Base-by-base conservation (phyloP, 176 grass and related monocot species). In the Oropetium thomaeum region DNA sequence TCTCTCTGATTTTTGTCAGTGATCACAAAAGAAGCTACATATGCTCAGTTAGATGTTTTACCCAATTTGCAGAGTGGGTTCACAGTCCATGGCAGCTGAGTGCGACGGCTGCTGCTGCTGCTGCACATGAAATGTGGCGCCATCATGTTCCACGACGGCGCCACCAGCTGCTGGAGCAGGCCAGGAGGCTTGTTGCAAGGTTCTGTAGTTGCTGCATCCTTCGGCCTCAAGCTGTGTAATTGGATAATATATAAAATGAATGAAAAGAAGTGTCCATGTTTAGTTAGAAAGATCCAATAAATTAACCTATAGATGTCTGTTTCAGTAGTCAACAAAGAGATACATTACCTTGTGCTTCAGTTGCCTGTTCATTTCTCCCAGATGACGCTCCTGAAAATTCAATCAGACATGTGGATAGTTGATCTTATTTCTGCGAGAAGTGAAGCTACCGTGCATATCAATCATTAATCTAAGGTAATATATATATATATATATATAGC, bases 301-400 rank as follows among this genome's bases (percentile, higher is more conserved):
- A 16, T 4, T 37, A 20, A 12, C 60, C 8, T 41, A 10, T 45
- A 41, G 34, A 35, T 67, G n/a, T 31, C 14, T 17, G 6, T 31
- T 31, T 29, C 30, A 32, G 44, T 27, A 12, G 34, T 44, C 6
- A 55, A 22, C 49, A 52, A 22, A 49, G 2, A 69, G 72, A 62
- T 48, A 65, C 3, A 25, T 15, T 28, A 92, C 96, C 92, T 89
- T 92, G 58, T 82, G 85, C 70, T 80, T 95, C 26, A 99, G 89
- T 69, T 99, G 96, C 69, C 80, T 99, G 79, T 95, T 99, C 59
- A 99, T 84, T 86, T 99, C 96, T 60, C 82, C 92, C 40, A 95
- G 70, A 63, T 92, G 92, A 69, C 92, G 96, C 74, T 99, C 96
- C 96, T 99, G 70, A 65, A 8, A 32, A 71, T 67, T 15, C 42